Conservation (phyloP, 2,329 filamentous ascomycete species). For the Aschersonia sp. region DNA sequence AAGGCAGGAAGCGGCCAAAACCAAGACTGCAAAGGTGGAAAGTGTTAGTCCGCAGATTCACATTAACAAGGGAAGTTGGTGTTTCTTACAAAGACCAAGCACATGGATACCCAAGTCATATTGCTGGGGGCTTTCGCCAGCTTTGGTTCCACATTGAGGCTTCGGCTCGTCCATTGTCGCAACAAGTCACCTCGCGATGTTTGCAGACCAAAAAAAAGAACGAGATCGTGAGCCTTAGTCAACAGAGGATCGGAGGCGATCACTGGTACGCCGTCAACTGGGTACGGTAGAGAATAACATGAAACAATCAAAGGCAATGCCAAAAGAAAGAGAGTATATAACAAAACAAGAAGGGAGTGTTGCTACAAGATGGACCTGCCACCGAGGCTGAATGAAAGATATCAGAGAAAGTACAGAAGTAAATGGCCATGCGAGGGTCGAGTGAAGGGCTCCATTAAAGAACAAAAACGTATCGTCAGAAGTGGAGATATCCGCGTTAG, state of each 20-base stretch:
- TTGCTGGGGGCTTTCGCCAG: conserved; percentile 1
- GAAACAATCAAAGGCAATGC: no score
- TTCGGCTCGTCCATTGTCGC: conserved; percentile 6
- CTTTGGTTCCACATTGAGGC: conserved; percentile 13
- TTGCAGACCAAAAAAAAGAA: not conserved
- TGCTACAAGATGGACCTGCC: not conserved
- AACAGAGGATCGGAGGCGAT: not conserved
- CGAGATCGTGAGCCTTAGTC: not conserved
- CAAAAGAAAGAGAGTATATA: no score
- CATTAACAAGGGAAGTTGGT: not conserved
- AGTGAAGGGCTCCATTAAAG: not conserved
- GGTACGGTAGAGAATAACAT: no score
- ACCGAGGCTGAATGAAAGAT: not conserved
- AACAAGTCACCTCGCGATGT: not conserved
- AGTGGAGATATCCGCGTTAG: not conserved
- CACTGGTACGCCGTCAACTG: not conserved
- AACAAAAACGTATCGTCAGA: not conserved
- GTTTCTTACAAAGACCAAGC: conserved; percentile 14
- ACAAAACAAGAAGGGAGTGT: not conserved
- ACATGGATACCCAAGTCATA: conserved; percentile 15
- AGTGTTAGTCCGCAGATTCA: not conserved
- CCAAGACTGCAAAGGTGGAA: conserved; percentile 9
- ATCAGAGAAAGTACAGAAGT: not conserved
- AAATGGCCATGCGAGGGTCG: not conserved
- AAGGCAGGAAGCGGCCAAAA: conserved; percentile 12